A percentile compares a stretch with the other conserved stretches of the same genome.
phyloP scores from a whole-genome alignment of 75 land plant species.

The Selaginella tamariscina region DNA sequence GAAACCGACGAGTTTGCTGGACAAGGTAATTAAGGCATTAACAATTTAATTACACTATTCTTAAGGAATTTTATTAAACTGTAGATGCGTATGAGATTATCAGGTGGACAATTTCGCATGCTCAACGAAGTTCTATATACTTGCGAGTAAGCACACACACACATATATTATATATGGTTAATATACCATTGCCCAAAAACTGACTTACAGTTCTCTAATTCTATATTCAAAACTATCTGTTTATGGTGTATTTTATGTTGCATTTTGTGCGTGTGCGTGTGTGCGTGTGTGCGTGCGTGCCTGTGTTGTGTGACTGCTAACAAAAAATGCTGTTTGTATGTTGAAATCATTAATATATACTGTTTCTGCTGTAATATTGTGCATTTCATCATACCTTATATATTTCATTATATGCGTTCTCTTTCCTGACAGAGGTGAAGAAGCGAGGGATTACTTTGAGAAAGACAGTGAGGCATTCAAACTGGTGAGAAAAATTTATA shows the following conservation, averaged over 20 bases:
- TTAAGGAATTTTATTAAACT: neutral
- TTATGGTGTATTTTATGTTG: neutral
- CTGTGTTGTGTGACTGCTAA: neutral
- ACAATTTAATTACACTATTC: too few species aligned
- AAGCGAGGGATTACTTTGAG: neutral
- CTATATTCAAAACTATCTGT: neutral
- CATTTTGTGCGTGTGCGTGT: neutral
- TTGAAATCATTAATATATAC: too few species aligned
- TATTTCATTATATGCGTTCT: slow-evolving; percentile 2
- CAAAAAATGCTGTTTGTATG: too few species aligned
- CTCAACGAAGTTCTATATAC: slow-evolving; percentile 85
- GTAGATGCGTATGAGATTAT: slow-evolving; percentile 60
- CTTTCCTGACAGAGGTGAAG: neutral
- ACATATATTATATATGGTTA: neutral
- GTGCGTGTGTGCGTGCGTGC: neutral
- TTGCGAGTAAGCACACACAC: slow-evolving; percentile 60
- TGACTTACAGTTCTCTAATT: neutral
- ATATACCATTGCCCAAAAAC: neutral
- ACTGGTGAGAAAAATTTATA: neutral
- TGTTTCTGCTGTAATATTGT: too few species aligned
- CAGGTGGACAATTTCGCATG: slow-evolving; percentile 89
- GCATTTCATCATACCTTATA: neutral
- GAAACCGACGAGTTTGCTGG: slow-evolving; percentile 16
- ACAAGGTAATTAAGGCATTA: too few species aligned
- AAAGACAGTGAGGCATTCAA: neutral